phyloP scores from a whole-genome alignment of 345 rosid species.

The Trapa bicornis region DNA sequence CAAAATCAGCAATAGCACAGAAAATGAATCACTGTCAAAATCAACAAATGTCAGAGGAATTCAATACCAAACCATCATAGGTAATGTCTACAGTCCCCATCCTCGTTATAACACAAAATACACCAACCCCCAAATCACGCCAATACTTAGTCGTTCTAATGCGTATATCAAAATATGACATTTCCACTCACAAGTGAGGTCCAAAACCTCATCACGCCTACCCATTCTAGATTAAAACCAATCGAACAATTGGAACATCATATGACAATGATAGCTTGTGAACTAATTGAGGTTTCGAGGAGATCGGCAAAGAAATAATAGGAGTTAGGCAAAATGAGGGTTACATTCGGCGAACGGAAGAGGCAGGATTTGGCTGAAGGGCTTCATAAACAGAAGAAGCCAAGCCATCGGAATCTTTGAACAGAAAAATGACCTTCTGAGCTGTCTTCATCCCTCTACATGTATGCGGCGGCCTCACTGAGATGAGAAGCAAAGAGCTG shows the following conservation, averaged over 20 bases:
- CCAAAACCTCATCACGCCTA: too few species aligned
- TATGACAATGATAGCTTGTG: neutral
- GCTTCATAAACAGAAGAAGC: conserved; percentile 32
- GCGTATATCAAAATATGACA: too few species aligned
- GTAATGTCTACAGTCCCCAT: too few species aligned
- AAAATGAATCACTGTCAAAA: too few species aligned
- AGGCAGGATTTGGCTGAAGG: conserved; percentile 30
- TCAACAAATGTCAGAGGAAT: too few species aligned
- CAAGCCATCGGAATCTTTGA: conserved; percentile 39
- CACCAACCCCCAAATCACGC: too few species aligned
- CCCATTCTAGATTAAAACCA: neutral
- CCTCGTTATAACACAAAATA: too few species aligned
- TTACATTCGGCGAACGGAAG: conserved; percentile 40
- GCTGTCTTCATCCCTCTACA: conserved; percentile 39
- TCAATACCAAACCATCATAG: too few species aligned
- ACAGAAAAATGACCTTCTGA: conserved; percentile 37
- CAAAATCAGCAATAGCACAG: too few species aligned
- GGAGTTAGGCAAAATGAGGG: conserved; percentile 5
- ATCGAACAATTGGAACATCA: neutral
- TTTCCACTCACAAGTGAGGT: too few species aligned
- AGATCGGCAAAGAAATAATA: neutral
- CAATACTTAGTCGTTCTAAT: too few species aligned
- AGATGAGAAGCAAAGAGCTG: neutral
- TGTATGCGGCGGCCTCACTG: neutral
- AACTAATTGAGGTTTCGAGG: neutral